A percentile compares a stretch with the other conserved stretches of the same genome.
Evolutionary conservation across 2,329 filamentous ascomycete species (phyloP).

Genomic region (Aspergillus sp.): DNA sequence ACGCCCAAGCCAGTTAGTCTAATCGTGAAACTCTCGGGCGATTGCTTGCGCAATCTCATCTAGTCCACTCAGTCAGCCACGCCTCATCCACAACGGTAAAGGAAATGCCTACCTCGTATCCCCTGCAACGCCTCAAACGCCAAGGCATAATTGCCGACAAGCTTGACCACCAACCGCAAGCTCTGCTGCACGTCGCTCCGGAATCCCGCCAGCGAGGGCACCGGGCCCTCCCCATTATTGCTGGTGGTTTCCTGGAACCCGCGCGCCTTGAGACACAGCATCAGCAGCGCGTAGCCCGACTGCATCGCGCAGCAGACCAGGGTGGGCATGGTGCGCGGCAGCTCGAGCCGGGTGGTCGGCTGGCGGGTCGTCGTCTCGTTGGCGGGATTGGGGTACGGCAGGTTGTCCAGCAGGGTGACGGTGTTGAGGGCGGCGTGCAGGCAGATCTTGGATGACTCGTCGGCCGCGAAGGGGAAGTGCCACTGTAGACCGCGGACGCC

Average conservation of each 20-base stretch:
- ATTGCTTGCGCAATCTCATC: slow-evolving; percentile 7
- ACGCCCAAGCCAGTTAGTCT: neutral
- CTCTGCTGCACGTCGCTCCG: slow-evolving; percentile 21
- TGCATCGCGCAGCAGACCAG: slow-evolving; percentile 26
- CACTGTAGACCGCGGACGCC: slow-evolving; percentile 4
- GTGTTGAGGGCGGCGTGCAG: slow-evolving; percentile 28
- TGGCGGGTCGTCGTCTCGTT: slow-evolving; percentile 6
- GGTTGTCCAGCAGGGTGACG: slow-evolving; percentile 22
- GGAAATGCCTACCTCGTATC: slow-evolving; percentile 16
- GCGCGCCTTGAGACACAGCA: slow-evolving; percentile 22
- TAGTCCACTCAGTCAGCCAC: neutral
- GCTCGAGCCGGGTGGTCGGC: slow-evolving; percentile 6
- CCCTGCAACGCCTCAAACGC: slow-evolving; percentile 23
- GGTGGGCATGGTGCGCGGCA: slow-evolving; percentile 26
- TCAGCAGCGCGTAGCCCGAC: slow-evolving; percentile 29
- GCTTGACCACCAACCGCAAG: slow-evolving; percentile 16
- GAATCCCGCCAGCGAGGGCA: slow-evolving; percentile 10
- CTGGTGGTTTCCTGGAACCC: slow-evolving; percentile 5
- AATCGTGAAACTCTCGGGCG: neutral
- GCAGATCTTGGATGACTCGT: slow-evolving; percentile 26
- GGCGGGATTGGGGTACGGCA: slow-evolving; percentile 22
- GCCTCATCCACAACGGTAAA: neutral
- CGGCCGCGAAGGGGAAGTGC: slow-evolving; percentile 22
- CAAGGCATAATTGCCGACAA: slow-evolving; percentile 20
- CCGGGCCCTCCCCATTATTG: neutral